Evolutionary conservation across 192 early-diverging fungal genomes (phyloP), one percentile per base, ranked within the genome.

Genomic region (Haplosporangium gracile): DNA sequence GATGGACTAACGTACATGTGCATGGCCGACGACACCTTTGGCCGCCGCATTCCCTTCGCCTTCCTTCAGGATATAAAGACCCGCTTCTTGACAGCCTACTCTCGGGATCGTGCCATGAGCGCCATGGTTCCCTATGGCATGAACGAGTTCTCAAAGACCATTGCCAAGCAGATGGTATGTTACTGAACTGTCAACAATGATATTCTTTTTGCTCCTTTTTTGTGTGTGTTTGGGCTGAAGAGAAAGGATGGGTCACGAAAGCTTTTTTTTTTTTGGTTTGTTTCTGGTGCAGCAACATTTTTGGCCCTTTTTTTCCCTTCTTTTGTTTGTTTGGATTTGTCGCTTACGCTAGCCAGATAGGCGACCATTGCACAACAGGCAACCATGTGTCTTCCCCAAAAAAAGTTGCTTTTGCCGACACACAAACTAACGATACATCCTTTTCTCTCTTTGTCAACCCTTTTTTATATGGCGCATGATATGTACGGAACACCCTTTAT

Each of bases 1-100:
- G 91, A 93, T 89, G 94, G 94, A 20, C 82, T 96, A 55, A 95
- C 95, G 9, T 98, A 96, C 82, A 92, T 98, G 87, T 97, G 96
- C 85, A 95, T 97, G 92, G 95, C 96, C 11, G 97, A 93, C 80
- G 89, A 91, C 75, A 68, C 81, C 0, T 92, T 91, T 91, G 93
- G 94, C 8, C 95, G 97, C 24, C 89, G 97, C 68, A 90, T 97
- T 49, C 97, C 97, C 15, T 98, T 98, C 90, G 93, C 95, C 4
- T 97, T 98, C 87, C 90, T 98, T 32, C 94, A 97, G 80, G 96
- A 97, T 86, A 91, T 96, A 69, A 93, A 93, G 75, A 87, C 92
- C 40, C 84, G 85, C 42, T 97, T 97, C 78, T 80, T 91, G 40
- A 73, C 85, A 4, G 89, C 89, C 18, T 94, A 92, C 71, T 91